These are phyloP conservation scores for Coemansia sp. DNA, from an alignment of 192 early-diverging fungal genomes.

Conservation along the genomic window DNA sequence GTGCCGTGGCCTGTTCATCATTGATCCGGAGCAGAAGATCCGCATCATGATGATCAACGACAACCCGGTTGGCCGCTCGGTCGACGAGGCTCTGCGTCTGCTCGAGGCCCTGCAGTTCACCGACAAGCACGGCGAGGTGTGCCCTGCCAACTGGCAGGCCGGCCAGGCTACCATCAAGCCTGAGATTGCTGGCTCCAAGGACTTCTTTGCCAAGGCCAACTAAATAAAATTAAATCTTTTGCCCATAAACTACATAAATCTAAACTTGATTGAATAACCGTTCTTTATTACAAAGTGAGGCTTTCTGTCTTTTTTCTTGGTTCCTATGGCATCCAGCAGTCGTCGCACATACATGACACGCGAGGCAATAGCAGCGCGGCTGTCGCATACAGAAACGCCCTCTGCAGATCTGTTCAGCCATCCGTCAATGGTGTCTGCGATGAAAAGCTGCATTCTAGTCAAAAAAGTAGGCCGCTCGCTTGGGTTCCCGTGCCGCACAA, in stretches of 20 bases:
- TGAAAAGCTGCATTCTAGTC: conserved; percentile 41
- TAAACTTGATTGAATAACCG: too few relatives aligned
- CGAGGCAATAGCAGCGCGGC: conserved; percentile 18
- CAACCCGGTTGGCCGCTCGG: conserved; percentile 78
- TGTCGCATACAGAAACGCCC: conserved; percentile 7
- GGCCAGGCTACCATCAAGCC: conserved; percentile 75
- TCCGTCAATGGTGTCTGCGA: conserved; percentile 31
- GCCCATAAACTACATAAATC: neutral
- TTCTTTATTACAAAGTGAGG: neutral
- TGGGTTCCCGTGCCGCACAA: conserved; percentile 44
- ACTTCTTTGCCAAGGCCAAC: conserved; percentile 64
- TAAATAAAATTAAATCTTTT: conserved; percentile 1
- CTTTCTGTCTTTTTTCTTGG: neutral
- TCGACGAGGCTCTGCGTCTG: conserved; percentile 84
- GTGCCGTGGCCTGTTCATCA: conserved; percentile 87
- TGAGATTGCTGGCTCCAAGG: conserved; percentile 60
- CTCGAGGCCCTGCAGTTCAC: conserved; percentile 91
- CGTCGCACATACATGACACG: conserved; percentile 5
- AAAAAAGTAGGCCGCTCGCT: conserved; percentile 32
- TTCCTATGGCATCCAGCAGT: conserved; percentile 2
- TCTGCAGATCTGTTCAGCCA: conserved; percentile 36
- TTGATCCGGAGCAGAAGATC: conserved; percentile 84
- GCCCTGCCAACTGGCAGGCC: conserved; percentile 82
- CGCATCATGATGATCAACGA: conserved; percentile 91
- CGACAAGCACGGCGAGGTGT: conserved; percentile 82